These are phyloP conservation scores for Thielaviopsis euricoi DNA, from an alignment of 2,329 filamentous ascomycete genomes.

Conservation along the genomic window DNA sequence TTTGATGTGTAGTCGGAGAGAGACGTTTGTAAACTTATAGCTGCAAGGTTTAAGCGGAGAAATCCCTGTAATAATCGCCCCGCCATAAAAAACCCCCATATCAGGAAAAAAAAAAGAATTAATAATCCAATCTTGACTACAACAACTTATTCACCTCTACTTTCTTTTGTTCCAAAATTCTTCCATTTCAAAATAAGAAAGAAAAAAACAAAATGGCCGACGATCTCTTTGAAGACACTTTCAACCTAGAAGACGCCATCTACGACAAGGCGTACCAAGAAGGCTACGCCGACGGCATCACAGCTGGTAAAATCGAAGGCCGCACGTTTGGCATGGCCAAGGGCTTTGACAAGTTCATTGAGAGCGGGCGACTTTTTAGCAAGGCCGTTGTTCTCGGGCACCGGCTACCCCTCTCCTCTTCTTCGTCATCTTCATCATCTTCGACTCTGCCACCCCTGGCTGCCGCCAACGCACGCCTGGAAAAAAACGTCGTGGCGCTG, in stretches of 20 bases:
- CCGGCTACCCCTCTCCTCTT: slow-evolving; percentile 28
- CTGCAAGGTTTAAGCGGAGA: slow-evolving; percentile 13
- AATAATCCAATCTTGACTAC: not conserved
- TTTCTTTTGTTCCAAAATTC: too few species aligned
- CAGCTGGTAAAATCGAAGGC: slow-evolving; percentile 71
- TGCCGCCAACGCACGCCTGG: slow-evolving; percentile 43
- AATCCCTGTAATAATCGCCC: not conserved
- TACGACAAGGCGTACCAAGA: slow-evolving; percentile 69
- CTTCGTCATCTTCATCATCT: not conserved
- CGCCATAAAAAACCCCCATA: not conserved
- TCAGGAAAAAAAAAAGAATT: not conserved
- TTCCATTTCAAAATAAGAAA: too few species aligned
- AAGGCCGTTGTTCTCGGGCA: slow-evolving; percentile 73
- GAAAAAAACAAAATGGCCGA: slow-evolving; percentile 14
- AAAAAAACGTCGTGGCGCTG: slow-evolving; percentile 60
- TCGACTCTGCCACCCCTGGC: not conserved
- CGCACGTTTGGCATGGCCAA: slow-evolving; percentile 81
- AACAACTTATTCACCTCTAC: not conserved
- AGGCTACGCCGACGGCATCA: slow-evolving; percentile 58
- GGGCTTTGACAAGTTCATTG: slow-evolving; percentile 81
- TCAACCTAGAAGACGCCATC: slow-evolving; percentile 50
- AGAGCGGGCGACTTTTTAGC: slow-evolving; percentile 63
- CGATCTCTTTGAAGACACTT: slow-evolving; percentile 40
- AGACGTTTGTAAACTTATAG: too few species aligned
- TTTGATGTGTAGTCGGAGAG: too few species aligned